These are phyloP conservation scores for Ustilago loliicola DNA, from an alignment of 1,284 basidiomycete species.

Conservation along the genomic window DNA sequence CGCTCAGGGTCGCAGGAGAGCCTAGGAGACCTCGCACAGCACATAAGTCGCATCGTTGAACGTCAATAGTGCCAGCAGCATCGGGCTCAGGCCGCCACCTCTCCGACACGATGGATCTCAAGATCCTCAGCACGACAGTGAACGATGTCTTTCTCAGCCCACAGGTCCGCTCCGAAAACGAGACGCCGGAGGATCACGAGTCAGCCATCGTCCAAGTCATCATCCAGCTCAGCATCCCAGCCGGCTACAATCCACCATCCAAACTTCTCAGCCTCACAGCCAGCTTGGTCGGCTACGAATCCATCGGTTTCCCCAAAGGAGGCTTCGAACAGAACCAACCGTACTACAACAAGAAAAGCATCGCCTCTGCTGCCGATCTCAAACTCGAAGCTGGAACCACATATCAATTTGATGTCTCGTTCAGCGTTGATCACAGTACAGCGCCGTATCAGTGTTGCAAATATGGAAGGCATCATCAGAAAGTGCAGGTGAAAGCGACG, in stretches of 20 bases:
- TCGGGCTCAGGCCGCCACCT: not conserved
- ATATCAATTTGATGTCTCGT: conserved; percentile 50
- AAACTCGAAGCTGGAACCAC: conserved; percentile 46
- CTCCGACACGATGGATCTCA: conserved; percentile 46
- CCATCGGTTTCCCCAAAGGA: conserved; percentile 50
- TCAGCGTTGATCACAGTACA: conserved; percentile 51
- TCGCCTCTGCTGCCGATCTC: conserved; percentile 45
- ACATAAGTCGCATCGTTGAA: no score
- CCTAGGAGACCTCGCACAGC: no score
- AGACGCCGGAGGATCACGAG: conserved; percentile 39
- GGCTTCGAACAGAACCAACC: conserved; percentile 57
- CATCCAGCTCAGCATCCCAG: conserved; percentile 49
- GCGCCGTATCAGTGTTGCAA: conserved; percentile 56
- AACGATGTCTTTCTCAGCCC: conserved; percentile 51
- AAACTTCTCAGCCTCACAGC: conserved; percentile 41
- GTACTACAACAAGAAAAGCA: conserved; percentile 49
- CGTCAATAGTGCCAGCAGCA: no score
- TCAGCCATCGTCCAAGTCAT: conserved; percentile 45
- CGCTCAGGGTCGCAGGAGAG: no score
- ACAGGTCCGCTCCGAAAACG: conserved; percentile 36
- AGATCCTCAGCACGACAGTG: conserved; percentile 53
- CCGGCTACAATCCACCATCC: conserved; percentile 36
- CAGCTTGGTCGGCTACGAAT: conserved; percentile 48
- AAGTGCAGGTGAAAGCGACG: conserved; percentile 50
- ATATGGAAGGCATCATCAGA: conserved; percentile 52